Evolutionary conservation across 2,329 filamentous ascomycete species (phyloP).

Genomic region (Xylariaceae sp.): DNA sequence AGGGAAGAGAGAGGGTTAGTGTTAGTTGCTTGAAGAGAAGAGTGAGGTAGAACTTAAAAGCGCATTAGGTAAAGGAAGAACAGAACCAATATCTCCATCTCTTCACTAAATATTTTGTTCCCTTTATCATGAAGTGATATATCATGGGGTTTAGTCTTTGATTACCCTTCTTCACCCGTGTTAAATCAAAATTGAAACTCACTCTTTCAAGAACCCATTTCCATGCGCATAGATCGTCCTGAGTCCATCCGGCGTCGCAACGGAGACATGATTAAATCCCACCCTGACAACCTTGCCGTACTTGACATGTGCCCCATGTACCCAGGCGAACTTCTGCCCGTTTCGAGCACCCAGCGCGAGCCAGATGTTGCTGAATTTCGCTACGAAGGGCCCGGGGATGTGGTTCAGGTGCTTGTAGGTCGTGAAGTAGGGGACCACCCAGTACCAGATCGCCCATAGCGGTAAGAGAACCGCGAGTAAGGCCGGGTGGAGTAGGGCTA

Average conservation of each 20-base stretch:
- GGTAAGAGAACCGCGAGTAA: conserved; percentile 6
- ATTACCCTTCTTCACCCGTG: no score
- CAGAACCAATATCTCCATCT: neutral
- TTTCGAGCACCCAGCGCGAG: conserved; percentile 12
- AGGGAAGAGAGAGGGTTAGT: no score
- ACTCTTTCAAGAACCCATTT: conserved; percentile 16
- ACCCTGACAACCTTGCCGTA: conserved; percentile 13
- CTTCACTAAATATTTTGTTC: no score
- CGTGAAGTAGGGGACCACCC: conserved; percentile 15
- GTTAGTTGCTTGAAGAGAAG: no score
- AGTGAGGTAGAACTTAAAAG: no score
- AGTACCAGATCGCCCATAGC: conserved; percentile 12
- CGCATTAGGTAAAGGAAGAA: neutral
- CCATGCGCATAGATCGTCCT: conserved; percentile 12
- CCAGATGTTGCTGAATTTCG: conserved; percentile 16
- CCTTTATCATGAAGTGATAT: no score
- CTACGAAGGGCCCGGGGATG: conserved; percentile 11
- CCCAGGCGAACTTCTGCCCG: conserved; percentile 14
- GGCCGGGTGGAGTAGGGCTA: conserved; percentile 2
- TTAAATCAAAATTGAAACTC: no score
- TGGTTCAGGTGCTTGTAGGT: conserved; percentile 14
- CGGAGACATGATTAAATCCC: conserved; percentile 15
- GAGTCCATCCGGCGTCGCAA: conserved; percentile 13
- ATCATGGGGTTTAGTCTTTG: no score
- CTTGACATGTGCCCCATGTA: conserved; percentile 12